Evolutionary conservation across 1,284 basidiomycete genomes (phyloP), one percentile per base, ranked within the genome.

Genomic region (Coriolopsis trogii): DNA sequence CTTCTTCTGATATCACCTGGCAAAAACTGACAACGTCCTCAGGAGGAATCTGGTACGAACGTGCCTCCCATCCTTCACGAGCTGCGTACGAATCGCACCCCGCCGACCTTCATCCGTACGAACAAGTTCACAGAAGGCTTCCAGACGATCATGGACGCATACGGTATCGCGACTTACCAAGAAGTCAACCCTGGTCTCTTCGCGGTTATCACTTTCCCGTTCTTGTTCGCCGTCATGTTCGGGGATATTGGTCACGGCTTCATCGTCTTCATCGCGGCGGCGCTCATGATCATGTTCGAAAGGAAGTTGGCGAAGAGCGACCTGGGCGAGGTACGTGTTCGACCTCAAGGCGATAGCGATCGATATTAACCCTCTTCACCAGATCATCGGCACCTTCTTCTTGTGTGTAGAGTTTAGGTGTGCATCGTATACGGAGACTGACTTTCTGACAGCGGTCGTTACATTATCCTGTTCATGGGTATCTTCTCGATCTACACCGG

Each of bases 161-260:
- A 99, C 69, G 97, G 96, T 66, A 86, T 93, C 47, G 93, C 95
- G 10, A 87, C 86, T 2, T 99, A 99, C 72, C 92, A 98, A 71
- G 97, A 99, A 74, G 89, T 95, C 71, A 99, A 99, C 70, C 96
- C 97, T 9, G 97, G 96, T 60, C 75, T 99, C 29, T 96, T 95
- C 69, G 92, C 95, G 3, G 83, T 97, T 63, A 83, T 95, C 67
- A 96, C 94, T 2, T 98, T 98, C 82, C 97, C 97, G 0, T 99
- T 99, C 85, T 75, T 99, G 63, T 99, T 99, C 65, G 96, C 95
- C 10, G 93, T 98, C 75, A 99, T 99, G 96, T 99, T 99, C 70
- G 97, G 96, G 67, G 96, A 99, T 71, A 91, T 99, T 67, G 97
- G 97, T 9, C 96, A 99, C 72, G 97, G 94, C 37, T 76, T 87